phyloP scores from a whole-genome alignment of 257 asterid genomes.

The Solanum etuberosum region DNA sequence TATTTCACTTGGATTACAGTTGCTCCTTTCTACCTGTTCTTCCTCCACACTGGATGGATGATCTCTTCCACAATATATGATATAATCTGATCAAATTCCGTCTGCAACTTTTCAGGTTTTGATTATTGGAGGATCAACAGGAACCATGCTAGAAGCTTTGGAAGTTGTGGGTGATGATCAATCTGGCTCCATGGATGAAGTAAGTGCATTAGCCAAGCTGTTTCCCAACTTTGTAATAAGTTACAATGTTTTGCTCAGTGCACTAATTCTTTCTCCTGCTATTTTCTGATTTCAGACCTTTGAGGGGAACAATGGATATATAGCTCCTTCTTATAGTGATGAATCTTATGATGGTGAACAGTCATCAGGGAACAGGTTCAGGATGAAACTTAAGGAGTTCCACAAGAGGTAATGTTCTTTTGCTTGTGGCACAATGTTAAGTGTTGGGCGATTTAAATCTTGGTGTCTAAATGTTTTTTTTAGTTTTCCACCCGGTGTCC shows the following conservation, averaged over 20 bases:
- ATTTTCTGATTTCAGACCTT: slow-evolving; percentile 41
- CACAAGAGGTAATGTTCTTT: slow-evolving; percentile 48
- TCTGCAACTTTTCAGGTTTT: slow-evolving; percentile 48
- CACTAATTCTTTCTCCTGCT: not conserved
- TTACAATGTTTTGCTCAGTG: not conserved
- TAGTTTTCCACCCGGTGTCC: not conserved
- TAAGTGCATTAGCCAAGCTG: slow-evolving; percentile 25
- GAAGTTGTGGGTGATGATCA: slow-evolving; percentile 84
- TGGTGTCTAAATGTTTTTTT: not conserved
- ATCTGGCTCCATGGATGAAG: slow-evolving; percentile 61
- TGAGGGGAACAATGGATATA: slow-evolving; percentile 58
- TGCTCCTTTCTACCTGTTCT: not conserved
- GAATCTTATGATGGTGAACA: slow-evolving; percentile 61
- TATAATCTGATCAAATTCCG: not conserved
- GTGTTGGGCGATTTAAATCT: not conserved
- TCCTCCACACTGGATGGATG: not conserved
- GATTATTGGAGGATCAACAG: slow-evolving; percentile 98
- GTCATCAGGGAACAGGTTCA: slow-evolving; percentile 82
- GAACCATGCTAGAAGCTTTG: slow-evolving; percentile 95
- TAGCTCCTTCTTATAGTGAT: slow-evolving; percentile 58
- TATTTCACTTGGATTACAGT: not conserved
- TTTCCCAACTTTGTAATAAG: not conserved
- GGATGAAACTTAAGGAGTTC: slow-evolving; percentile 86
- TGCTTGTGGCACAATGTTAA: not conserved
- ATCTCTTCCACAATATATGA: not conserved